Evolutionary conservation across 495 filamentous ascomycete species (phyloP).

Genomic region (Staphylotrichum longicolle): DNA sequence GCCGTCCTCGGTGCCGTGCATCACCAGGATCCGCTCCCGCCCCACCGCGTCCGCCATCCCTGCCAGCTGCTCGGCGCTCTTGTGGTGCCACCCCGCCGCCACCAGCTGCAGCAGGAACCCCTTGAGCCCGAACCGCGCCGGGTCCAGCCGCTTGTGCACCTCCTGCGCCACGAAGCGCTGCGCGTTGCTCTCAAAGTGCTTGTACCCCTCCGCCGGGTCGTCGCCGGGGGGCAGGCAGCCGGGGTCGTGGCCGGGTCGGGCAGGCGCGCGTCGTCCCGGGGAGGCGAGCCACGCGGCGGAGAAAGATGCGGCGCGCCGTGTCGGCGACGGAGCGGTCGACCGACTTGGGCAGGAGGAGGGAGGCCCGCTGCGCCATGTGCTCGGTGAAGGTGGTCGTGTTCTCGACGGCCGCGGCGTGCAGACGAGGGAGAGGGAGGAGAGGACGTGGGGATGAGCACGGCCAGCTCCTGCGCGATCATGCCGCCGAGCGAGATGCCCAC

Average conservation of each 20-base stretch:
- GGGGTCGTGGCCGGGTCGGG: conserved; percentile 33
- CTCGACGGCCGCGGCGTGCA: conserved; percentile 72
- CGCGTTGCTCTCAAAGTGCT: conserved; percentile 66
- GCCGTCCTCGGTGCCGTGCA: conserved; percentile 70
- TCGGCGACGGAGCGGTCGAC: conserved; percentile 51
- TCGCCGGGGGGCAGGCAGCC: conserved; percentile 16
- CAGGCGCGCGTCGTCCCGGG: conserved; percentile 59
- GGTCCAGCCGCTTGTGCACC: conserved; percentile 60
- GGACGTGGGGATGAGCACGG: conserved; percentile 58
- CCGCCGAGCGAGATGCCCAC: conserved; percentile 76
- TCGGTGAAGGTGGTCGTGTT: conserved; percentile 56
- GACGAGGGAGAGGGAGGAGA: conserved; percentile 64
- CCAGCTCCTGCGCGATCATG: conserved; percentile 86
- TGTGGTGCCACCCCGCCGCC: conserved; percentile 77
- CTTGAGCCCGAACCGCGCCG: conserved; percentile 53
- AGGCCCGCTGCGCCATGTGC: conserved; percentile 65
- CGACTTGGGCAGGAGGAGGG: conserved; percentile 66
- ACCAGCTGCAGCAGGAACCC: conserved; percentile 76
- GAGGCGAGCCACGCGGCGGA: conserved; percentile 55
- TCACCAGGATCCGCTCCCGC: conserved; percentile 65
- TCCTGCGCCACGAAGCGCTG: conserved; percentile 78
- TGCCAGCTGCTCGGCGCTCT: conserved; percentile 60
- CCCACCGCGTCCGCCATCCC: conserved; percentile 64
- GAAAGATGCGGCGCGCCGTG: conserved; percentile 62
- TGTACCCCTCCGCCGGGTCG: conserved; percentile 26